phyloP scores from a whole-genome alignment of 345 rosid species.

The Isatis tinctoria region DNA sequence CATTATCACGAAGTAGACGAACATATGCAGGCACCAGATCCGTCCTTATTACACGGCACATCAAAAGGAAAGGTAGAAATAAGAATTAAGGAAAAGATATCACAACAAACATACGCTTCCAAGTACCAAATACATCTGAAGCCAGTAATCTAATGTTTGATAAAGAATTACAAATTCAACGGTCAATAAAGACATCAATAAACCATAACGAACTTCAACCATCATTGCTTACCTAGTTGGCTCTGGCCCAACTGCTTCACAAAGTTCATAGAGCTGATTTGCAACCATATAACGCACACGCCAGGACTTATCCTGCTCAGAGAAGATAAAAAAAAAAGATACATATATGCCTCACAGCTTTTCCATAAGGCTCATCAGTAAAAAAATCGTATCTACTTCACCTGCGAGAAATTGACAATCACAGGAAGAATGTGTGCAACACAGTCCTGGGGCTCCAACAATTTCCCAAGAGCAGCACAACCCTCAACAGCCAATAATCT shows the following conservation, averaged over 20 bases:
- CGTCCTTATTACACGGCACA: constrained; percentile 39
- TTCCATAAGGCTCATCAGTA: neutral
- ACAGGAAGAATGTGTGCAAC: constrained; percentile 85
- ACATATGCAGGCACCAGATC: constrained; percentile 95
- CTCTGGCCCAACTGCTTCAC: constrained; percentile 87
- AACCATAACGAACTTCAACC: neutral
- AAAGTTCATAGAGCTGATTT: constrained; percentile 75
- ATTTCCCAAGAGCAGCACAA: constrained; percentile 93
- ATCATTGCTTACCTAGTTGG: constrained; percentile 53
- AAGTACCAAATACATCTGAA: no score
- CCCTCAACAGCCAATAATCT: constrained; percentile 95
- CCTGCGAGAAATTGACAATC: constrained; percentile 95
- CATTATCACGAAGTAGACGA: constrained; percentile 89
- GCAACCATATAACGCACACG: constrained; percentile 90
- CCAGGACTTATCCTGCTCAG: constrained; percentile 77
- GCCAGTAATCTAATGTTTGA: neutral
- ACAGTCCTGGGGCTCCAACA: constrained; percentile 95
- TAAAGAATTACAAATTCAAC: neutral
- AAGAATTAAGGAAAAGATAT: neutral
- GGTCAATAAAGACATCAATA: neutral
- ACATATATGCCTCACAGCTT: neutral
- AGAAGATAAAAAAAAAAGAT: neutral
- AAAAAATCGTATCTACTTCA: constrained; percentile 2
- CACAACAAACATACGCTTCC: no score
- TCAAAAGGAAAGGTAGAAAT: neutral